Evolutionary conservation across 2,329 filamentous ascomycete genomes (phyloP).

Genomic region (Colletotrichum brevisporum): DNA sequence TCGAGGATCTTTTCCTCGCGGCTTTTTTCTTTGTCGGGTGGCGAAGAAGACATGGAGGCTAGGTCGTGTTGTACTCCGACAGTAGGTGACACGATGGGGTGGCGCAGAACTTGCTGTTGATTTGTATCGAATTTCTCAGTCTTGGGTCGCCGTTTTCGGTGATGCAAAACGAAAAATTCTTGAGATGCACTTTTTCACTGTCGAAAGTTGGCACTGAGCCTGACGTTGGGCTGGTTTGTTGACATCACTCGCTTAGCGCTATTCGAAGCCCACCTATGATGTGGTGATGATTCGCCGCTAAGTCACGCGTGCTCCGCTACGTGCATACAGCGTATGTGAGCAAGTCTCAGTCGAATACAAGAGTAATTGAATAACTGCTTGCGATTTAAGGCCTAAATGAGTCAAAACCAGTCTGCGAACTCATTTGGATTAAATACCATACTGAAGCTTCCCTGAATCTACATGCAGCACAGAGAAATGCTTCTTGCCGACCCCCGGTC

Average conservation of each 20-base stretch:
- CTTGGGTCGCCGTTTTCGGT: background rate
- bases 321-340: background rate
- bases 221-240: conserved; percentile 1
- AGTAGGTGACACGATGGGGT: background rate
- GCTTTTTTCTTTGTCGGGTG: conserved; percentile 28
- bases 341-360: background rate
- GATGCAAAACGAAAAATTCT: background rate
- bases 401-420: too few species aligned
- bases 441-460: too few species aligned
- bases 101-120: background rate
- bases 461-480: too few species aligned
- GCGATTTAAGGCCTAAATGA: background rate
- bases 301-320: conserved; percentile 6
- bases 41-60: conserved; percentile 21
- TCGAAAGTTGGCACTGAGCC: too few species aligned
- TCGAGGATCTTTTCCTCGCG: conserved; percentile 32
- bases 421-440: too few species aligned
- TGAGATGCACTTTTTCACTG: too few species aligned
- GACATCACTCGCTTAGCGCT: conserved; percentile 29
- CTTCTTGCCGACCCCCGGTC: too few species aligned
- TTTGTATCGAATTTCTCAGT: background rate
- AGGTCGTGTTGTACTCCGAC: conserved; percentile 2
- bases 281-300: conserved; percentile 22
- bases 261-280: conserved; percentile 3
- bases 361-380: background rate